Evolutionary conservation across 2,329 filamentous ascomycete species (phyloP), one percentile per base, ranked within the genome.

Genomic region (Trichophyton simii): DNA sequence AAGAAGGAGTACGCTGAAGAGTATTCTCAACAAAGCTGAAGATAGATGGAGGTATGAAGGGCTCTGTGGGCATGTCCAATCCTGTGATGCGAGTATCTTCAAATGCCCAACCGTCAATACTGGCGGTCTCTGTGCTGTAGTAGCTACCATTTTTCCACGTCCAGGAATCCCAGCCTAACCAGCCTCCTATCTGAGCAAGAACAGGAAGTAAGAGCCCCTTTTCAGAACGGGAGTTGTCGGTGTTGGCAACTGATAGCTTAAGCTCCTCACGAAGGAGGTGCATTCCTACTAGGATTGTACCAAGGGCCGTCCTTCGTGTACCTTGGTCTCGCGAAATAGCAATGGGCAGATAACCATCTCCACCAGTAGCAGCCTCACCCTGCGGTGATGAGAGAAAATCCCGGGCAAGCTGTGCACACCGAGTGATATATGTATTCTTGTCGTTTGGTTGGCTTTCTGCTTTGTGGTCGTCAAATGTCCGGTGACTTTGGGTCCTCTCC

Each of bases 211-310:
- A 74, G 48, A 80, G 78, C 13, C 78, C 74, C 22, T 75, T 67
- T 48, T 79, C 75, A 20, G 72, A 72, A 57, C 70, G 73, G 9
- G 78, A 73, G n/a, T 74, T 71, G 64, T 82, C 78, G n/a, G 75
- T 74, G 52, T 78, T 77, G 60, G 78, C 75, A 2, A 86, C 82
- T 63, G 89, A 84, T 1, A 99, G 81, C 70, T 95, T 97, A 64
- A 88, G 81, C 71, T 99, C 94, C 72, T 99, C 92, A 0, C 88
- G 81, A n/a, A 95, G 77, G 2, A 97, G 78, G 74, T 99, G 94
- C 11, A 99, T 78, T 0, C 83, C 87, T 44, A 86, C 77, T 65
- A 95, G 78, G 42, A 92, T 81, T 59, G 88, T 79, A 68, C 88
- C 82, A 70, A 87, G 77, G 38, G 87, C 80, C 60, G 84, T 85